A percentile compares a stretch with the other conserved stretches of the same genome.
These are phyloP conservation scores for Nicotiana obtusifolia DNA, from an alignment of 257 asterid species.

Conservation along the genomic window DNA sequence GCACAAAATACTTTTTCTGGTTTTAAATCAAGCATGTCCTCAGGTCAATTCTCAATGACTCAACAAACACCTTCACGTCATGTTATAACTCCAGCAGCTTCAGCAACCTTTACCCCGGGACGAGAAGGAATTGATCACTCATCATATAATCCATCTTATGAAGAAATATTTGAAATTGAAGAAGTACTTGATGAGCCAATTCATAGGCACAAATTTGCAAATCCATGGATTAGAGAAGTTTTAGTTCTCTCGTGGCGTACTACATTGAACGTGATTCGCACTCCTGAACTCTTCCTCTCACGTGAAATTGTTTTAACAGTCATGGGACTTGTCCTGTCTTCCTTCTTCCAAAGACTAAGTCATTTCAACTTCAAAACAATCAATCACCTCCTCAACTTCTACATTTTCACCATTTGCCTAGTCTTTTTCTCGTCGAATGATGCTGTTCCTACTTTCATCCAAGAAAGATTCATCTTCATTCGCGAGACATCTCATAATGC, in stretches of 20 bases:
- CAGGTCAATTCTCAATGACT: slow-evolving; percentile 24
- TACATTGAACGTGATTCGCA: slow-evolving; percentile 62
- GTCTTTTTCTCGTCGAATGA: slow-evolving; percentile 83
- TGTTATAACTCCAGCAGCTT: slow-evolving; percentile 19
- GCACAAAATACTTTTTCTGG: slow-evolving; percentile 38
- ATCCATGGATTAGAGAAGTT: slow-evolving; percentile 81
- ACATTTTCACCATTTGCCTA: slow-evolving; percentile 69
- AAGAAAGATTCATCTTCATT: slow-evolving; percentile 82
- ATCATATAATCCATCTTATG: slow-evolving; percentile 33
- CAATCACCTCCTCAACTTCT: slow-evolving; percentile 67
- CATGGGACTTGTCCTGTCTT: slow-evolving; percentile 68
- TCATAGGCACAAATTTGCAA: slow-evolving; percentile 55
- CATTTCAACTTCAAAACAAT: slow-evolving; percentile 39
- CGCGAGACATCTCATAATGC: slow-evolving; percentile 85
- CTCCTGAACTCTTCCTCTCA: slow-evolving; percentile 78
- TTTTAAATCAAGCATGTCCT: slow-evolving; percentile 31
- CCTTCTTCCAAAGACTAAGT: slow-evolving; percentile 51
- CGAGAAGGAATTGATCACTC: slow-evolving; percentile 13
- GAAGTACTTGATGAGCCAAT: slow-evolving; percentile 69
- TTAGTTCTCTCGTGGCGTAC: slow-evolving; percentile 77
- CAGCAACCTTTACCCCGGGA: slow-evolving; percentile 31
- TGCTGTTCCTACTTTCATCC: slow-evolving; percentile 87
- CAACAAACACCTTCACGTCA: slow-evolving; percentile 27
- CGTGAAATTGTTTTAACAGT: slow-evolving; percentile 64
- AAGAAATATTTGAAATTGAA: slow-evolving; percentile 41